phyloP scores from a whole-genome alignment of 768 basidiomycete species.

The Rubroboletus pulcherrimus region DNA sequence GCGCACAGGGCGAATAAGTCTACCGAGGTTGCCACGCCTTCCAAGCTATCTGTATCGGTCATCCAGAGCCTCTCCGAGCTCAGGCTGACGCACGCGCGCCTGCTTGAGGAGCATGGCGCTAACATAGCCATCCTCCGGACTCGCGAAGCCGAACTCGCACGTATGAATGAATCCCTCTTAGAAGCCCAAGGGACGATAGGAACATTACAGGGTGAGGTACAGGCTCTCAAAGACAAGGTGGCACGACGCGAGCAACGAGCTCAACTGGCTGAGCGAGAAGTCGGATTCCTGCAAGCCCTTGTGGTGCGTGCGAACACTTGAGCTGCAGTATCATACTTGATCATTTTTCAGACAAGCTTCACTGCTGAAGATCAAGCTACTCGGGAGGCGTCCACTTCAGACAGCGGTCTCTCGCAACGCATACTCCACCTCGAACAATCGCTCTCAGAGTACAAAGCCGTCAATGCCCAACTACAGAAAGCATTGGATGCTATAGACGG shows the following conservation, averaged over 20 bases:
- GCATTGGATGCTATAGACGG: slow-evolving; percentile 47
- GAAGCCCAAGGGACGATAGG: slow-evolving; percentile 35
- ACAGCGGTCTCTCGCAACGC: slow-evolving; percentile 38
- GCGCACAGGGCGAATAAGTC: slow-evolving; percentile 37
- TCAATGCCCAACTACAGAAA: slow-evolving; percentile 42
- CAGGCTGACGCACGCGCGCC: slow-evolving; percentile 56
- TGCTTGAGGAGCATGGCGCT: slow-evolving; percentile 67
- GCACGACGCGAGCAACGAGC: slow-evolving; percentile 37
- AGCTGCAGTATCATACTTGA: not conserved
- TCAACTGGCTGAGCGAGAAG: slow-evolving; percentile 54
- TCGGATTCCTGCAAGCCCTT: slow-evolving; percentile 64
- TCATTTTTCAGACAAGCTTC: slow-evolving; percentile 51
- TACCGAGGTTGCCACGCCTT: slow-evolving; percentile 33
- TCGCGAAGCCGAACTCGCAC: slow-evolving; percentile 50
- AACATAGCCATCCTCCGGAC: slow-evolving; percentile 49
- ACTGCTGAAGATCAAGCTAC: slow-evolving; percentile 50
- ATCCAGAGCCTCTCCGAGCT: slow-evolving; percentile 57
- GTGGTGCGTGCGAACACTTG: slow-evolving; percentile 43
- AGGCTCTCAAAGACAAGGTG: slow-evolving; percentile 37
- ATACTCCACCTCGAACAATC: slow-evolving; percentile 54
- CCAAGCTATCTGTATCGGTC: slow-evolving; percentile 50
- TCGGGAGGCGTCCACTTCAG: slow-evolving; percentile 24
- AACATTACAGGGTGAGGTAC: slow-evolving; percentile 36
- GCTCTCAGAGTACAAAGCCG: slow-evolving; percentile 51
- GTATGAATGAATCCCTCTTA: slow-evolving; percentile 34